Evolutionary conservation across 2,329 filamentous ascomycete species (phyloP), one percentile per base, ranked within the genome.

Genomic region (Fusarium verticillioides): DNA sequence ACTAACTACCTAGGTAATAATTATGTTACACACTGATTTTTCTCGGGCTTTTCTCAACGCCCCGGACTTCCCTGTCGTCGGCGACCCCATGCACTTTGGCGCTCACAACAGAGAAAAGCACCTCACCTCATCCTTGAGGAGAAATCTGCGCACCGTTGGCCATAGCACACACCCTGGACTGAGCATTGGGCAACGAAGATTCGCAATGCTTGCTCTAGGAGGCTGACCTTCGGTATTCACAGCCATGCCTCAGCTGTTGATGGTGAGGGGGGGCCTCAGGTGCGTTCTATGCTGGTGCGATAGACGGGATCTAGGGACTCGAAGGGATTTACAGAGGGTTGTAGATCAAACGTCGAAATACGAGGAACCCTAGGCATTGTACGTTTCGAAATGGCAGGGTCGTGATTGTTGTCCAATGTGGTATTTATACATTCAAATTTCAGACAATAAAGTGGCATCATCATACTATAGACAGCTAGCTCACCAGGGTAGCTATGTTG

Each of bases 311-410:
- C 19, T 21, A 46, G 49, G 37, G 43, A 61, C 36, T 43, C 54
- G 37, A 61, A 37, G 44, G 66, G 61, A 73, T 73, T 66, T 23
- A 40, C 37, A 56, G 56, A 65, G 44, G 47, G 56, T 58, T 56
- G 66, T 18, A 70, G 66, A 73, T 73, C 70, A 70, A 66, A 66
- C 70, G 54, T 46, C 63, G 34, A 53, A 64, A 73, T 73, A 71
- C 70, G 70, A 73, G 60, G 57, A 67, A 62, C 46, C 65, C 67
- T 37, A 36, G 37, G 42, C 53, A 23, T 37, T 37, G 36, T 28
- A 37, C 67, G 70, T 66, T 73, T 73, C 36, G 34, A 58, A 56
- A 43, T 53, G 53, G 46, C 58, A 72, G 69, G 56, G 67, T 43
- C 52, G 59, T 42, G 26, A 39, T 37, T 42, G 42, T 42, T 49